These are phyloP conservation scores for Ganoderma sinense DNA, from an alignment of 1,284 basidiomycete species.

Conservation along the genomic window DNA sequence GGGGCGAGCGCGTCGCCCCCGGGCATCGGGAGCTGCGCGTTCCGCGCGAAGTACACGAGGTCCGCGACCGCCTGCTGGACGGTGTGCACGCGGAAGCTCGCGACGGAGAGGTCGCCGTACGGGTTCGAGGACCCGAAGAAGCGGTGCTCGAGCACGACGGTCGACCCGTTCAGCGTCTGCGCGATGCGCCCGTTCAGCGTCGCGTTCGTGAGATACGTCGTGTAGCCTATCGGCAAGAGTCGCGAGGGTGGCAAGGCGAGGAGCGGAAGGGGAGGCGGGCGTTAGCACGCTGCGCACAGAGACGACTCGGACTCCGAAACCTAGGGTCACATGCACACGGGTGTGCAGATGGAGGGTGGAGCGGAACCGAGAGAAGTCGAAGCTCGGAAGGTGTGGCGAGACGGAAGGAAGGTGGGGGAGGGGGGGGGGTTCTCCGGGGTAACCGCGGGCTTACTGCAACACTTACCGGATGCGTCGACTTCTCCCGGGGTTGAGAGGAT, in stretches of 20 bases:
- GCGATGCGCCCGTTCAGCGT: constrained; percentile 74
- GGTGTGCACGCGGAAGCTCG: constrained; percentile 66
- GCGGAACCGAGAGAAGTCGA: neutral
- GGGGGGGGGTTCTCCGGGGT: neutral
- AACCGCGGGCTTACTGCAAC: constrained; percentile 15
- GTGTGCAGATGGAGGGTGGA: neutral
- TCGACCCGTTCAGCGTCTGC: constrained; percentile 68
- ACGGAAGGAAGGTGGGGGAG: neutral
- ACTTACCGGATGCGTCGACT: constrained; percentile 48
- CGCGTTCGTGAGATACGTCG: constrained; percentile 64
- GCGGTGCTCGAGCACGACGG: constrained; percentile 66
- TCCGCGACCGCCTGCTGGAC: constrained; percentile 79
- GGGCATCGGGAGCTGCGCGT: constrained; percentile 71
- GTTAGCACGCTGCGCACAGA: neutral
- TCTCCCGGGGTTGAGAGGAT: constrained; percentile 64
- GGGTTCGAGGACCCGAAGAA: constrained; percentile 66
- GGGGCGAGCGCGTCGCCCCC: constrained; percentile 65
- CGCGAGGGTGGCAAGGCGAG: too few species aligned
- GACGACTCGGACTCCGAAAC: neutral
- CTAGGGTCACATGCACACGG: neutral
- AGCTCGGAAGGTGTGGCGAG: neutral
- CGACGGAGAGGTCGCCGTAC: constrained; percentile 61
- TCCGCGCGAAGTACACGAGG: constrained; percentile 72
- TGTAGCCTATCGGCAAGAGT: constrained; percentile 55
- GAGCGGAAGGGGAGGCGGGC: neutral